Base-by-base conservation (phyloP, 2,329 filamentous ascomycete species). In the Coniochaeta ligniaria region DNA sequence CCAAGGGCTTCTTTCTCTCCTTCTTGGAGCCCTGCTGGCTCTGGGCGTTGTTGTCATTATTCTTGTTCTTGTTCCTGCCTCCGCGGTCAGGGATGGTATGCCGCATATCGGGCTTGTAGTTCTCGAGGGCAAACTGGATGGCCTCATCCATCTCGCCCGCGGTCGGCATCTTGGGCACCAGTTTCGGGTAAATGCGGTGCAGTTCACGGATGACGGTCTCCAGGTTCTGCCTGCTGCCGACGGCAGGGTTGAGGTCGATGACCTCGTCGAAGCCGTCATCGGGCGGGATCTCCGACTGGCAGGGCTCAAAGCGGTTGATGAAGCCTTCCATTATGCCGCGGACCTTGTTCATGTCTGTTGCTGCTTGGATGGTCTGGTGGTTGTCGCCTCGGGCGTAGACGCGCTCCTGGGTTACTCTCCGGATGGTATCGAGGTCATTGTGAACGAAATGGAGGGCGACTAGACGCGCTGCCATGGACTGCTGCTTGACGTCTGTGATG, bases 271-370 rank as follows among this genome's bases (percentile, higher is more conserved):
- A 99, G 7, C 83, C 82, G 64, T 87, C 80, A 70, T 99, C 95
- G 0, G 95, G 93, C n/a, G 76, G 73, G 8, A 76, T 76, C 20
- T 85, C 81, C 0, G 81, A 76, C 65, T 93, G 83, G 61, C 92
- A 81, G 22, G 88, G 84, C 75, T 99, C 90, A 71, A 96, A 98
- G 38, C 95, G 86, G 14, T 84, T 74, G 65, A 99, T 81, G 75
- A 99, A 99, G 3, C 92, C 91, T 67, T 97, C 91, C 95, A 99
- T 98, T 67, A 99, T 96, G 6, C 85, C 84, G 55, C 95, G 80
- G 60, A 95, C 91, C 72, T 96, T 94, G 20, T 81, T 76, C 55
- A 80, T 75, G 52, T 89, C 84, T 60, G 90, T 89, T 54, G 85
- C 89, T 12, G 94, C 93, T 69, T 95, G 92, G 62, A 99, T 98